Conservation (phyloP, 163 green algal genomes). For the Chlorella variabilis region DNA sequence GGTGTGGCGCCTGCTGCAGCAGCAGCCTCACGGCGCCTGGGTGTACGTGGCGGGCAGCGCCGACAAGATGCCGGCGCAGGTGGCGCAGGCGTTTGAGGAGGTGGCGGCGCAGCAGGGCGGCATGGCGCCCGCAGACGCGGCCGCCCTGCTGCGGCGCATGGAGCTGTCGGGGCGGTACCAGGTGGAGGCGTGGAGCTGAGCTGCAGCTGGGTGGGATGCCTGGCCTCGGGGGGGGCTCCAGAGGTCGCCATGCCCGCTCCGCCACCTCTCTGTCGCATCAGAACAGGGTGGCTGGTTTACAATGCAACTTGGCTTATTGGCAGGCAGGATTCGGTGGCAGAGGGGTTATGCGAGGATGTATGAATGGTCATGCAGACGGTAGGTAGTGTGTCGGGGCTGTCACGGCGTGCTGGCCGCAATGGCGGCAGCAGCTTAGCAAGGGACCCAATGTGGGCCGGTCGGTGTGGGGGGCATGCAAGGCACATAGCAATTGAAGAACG, state of each 20-base stretch:
- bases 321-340: too few species aligned
- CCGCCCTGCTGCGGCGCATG: slow-evolving; percentile 63
- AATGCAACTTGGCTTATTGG: too few species aligned
- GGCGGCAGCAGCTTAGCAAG: too few species aligned
- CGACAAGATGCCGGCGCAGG: slow-evolving; percentile 88
- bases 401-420: neutral
- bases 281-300: neutral
- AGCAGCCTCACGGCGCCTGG: slow-evolving; percentile 7
- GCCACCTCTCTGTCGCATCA: neutral
- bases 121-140: slow-evolving; percentile 52
- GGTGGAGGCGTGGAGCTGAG: slow-evolving; percentile 88
- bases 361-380: neutral
- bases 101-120: slow-evolving; percentile 60
- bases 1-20: slow-evolving; percentile 79
- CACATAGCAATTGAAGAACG: too few species aligned
- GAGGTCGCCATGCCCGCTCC: neutral
- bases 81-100: slow-evolving; percentile 71
- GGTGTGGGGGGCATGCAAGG: too few species aligned
- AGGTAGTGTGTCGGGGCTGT: neutral
- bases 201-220: neutral
- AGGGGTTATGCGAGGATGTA: neutral
- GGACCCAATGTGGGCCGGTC: too few species aligned
- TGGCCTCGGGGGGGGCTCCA: neutral
- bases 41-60: slow-evolving; percentile 91
- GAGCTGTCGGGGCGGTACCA: slow-evolving; percentile 73